These are phyloP conservation scores for Sporothrix phasma DNA, from an alignment of 2,329 filamentous ascomycete genomes.

Conservation along the genomic window DNA sequence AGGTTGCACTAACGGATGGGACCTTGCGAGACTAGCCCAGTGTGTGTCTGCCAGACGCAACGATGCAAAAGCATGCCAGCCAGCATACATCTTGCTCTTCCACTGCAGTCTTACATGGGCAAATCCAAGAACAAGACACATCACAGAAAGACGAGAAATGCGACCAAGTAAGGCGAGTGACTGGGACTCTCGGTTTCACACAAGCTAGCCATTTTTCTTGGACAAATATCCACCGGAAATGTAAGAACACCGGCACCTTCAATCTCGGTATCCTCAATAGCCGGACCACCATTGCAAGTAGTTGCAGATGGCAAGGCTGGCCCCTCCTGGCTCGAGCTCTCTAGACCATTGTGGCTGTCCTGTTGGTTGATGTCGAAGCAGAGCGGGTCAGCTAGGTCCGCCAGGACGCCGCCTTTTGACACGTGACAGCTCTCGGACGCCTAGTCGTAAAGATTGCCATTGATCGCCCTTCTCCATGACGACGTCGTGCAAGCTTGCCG, in stretches of 20 bases:
- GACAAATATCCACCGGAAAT: neutral
- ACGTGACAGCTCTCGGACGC: slow-evolving; percentile 3
- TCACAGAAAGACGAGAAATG: neutral
- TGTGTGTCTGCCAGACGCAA: too few species aligned
- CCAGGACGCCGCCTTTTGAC: neutral
- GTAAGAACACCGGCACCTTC: neutral
- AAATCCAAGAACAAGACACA: neutral
- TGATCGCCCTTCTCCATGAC: neutral
- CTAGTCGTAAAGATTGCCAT: neutral
- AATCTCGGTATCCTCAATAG: neutral
- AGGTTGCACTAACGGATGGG: too few species aligned
- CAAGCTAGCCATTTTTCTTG: neutral
- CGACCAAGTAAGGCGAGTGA: neutral
- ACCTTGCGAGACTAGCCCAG: neutral
- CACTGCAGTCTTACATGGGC: too few species aligned
- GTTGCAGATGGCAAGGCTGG: neutral
- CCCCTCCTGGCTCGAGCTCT: neutral
- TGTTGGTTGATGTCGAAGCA: slow-evolving; percentile 3
- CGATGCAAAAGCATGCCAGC: too few species aligned
- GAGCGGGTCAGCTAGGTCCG: slow-evolving; percentile 3
- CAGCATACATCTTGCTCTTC: too few species aligned
- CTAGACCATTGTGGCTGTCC: neutral
- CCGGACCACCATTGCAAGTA: neutral
- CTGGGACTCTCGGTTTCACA: neutral
- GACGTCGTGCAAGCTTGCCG: neutral